Conservation (phyloP, 805 yeast species). For the Barnettozyma pratensis region DNA sequence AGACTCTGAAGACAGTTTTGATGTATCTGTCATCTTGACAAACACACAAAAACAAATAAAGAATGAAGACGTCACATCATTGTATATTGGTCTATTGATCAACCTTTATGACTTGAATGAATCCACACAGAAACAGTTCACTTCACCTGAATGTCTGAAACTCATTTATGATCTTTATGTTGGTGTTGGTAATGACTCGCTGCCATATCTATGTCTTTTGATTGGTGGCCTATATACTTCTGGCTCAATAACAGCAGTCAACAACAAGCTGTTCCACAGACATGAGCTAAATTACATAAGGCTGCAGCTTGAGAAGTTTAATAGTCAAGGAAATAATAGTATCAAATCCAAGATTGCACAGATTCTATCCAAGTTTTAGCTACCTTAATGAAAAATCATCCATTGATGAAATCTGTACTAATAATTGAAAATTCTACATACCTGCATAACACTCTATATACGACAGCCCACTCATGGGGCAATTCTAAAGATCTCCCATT, state of each 20-base stretch:
- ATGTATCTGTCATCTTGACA: not conserved
- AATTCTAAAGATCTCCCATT: conserved; percentile 64
- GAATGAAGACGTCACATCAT: conserved; percentile 12
- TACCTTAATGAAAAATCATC: not conserved
- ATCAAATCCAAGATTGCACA: conserved; percentile 13
- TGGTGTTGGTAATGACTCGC: not conserved
- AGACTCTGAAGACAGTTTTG: not conserved
- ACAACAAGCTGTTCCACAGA: conserved; percentile 6
- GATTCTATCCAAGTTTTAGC: conserved; percentile 7
- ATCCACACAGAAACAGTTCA: not conserved
- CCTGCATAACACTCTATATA: not conserved
- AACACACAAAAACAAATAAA: not conserved
- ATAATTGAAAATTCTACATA: not conserved
- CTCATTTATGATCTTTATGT: conserved; percentile 10
- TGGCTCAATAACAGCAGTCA: not conserved
- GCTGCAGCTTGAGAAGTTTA: conserved; percentile 15
- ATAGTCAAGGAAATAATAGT: conserved; percentile 9
- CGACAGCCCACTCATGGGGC: conserved; percentile 47
- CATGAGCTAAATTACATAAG: conserved; percentile 13
- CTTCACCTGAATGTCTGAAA: not conserved
- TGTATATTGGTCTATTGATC: conserved; percentile 20
- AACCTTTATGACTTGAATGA: conserved; percentile 14
- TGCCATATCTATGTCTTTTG: conserved; percentile 16
- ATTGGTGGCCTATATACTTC: conserved; percentile 12
- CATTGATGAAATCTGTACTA: no score